Conservation (phyloP, 306 rosid species). For the apple (Malus domestica) region DNA sequence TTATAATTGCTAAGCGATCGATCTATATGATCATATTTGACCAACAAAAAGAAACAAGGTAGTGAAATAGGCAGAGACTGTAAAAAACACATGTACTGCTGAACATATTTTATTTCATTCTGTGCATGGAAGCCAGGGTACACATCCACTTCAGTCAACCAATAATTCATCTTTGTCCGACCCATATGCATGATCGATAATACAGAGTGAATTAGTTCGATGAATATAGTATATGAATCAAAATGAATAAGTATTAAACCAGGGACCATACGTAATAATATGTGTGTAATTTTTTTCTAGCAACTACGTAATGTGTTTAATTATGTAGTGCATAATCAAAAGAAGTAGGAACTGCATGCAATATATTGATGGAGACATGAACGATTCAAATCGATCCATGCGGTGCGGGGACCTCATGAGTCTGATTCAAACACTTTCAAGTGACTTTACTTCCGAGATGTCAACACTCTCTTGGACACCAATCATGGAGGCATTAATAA, state of each 20-base stretch:
- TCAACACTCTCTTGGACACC: too few relatives aligned
- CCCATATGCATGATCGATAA: too few relatives aligned
- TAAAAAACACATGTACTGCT: too few relatives aligned
- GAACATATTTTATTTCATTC: too few relatives aligned
- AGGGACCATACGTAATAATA: neutral
- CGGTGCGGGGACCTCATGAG: neutral
- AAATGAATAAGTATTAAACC: neutral
- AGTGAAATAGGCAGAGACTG: too few relatives aligned
- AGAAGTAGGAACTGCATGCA: neutral
- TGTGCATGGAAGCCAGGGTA: too few relatives aligned
- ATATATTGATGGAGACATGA: neutral
- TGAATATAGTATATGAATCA: neutral
- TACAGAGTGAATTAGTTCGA: neutral
- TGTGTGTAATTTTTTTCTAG: neutral
- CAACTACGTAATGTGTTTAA: too few relatives aligned
- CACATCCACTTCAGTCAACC: too few relatives aligned
- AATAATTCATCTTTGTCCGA: too few relatives aligned
- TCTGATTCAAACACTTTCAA: neutral
- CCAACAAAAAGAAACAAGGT: too few relatives aligned
- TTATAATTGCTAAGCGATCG: too few relatives aligned
- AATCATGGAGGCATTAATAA: neutral
- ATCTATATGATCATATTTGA: too few relatives aligned
- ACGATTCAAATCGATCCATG: neutral
- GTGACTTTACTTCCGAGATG: neutral
- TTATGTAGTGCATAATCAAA: neutral